Conservation (phyloP, 768 basidiomycete species). For the Trametes cingulata region DNA sequence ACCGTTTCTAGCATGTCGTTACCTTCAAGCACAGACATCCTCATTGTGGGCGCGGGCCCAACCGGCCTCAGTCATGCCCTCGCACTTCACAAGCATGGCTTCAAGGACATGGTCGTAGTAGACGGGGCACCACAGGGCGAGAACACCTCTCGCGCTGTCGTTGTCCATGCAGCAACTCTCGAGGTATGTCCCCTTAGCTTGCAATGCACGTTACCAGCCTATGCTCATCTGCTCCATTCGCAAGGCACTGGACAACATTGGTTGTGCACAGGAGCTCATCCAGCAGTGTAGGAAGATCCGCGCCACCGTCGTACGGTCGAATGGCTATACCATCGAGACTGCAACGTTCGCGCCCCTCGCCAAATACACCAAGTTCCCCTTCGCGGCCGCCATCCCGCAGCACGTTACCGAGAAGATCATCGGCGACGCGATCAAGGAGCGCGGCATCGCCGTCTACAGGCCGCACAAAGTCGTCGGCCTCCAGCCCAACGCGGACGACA, state of each 20-base stretch:
- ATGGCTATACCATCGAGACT: constrained; percentile 30
- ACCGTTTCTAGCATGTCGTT: constrained; percentile 28
- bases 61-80: constrained; percentile 48
- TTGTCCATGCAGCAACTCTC: constrained; percentile 53
- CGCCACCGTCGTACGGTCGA: constrained; percentile 33
- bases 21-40: constrained; percentile 41
- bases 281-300: constrained; percentile 38
- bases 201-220: constrained; percentile 32
- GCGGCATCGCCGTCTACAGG: constrained; percentile 37
- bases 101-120: constrained; percentile 44
- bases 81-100: constrained; percentile 45
- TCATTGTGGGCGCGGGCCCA: constrained; percentile 55
- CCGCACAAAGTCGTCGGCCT: constrained; percentile 44
- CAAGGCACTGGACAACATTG: constrained; percentile 50
- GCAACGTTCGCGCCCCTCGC: constrained; percentile 38
- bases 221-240: not conserved
- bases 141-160: constrained; percentile 45
- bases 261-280: constrained; percentile 41
- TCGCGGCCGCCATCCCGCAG: constrained; percentile 45
- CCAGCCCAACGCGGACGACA: constrained; percentile 31
- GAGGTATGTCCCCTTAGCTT: constrained; percentile 37
- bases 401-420: constrained; percentile 45
- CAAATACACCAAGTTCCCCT: constrained; percentile 46
- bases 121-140: constrained; percentile 38
- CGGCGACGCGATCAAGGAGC: constrained; percentile 33